Base-by-base conservation (phyloP, 2,329 filamentous ascomycete species). In the Fusarium sp. region DNA sequence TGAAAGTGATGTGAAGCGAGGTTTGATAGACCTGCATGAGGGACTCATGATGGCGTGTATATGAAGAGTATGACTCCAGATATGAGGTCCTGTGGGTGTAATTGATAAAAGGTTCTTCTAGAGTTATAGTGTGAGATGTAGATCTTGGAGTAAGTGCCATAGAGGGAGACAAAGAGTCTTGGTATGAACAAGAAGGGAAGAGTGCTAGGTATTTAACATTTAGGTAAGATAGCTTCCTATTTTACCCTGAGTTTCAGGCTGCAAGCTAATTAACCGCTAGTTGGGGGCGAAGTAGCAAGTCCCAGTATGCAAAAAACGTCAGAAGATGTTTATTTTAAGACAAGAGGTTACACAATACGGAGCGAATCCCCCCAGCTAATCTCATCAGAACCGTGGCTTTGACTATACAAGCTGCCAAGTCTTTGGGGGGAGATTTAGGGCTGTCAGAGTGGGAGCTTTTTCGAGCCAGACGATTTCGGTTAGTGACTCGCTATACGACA, bases 1-100 rank as follows among this genome's bases (percentile, higher is more conserved):
- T 18, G 72, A 77, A 13, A 75, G 75, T 41, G 74, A 74, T 55
- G 66, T 54, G 36, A 71, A 77, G 34, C 64, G 73, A 24, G 70
- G 63, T 47, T 77, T 75, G 51, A 48, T 63, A 41, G 60, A 63
- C 57, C 47, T 70, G 61, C 44, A 61, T 65, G 56, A 65, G 32
- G 48, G 62, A 36, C 66, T 47, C 68, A 72, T 62, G 47, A 32
- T 59, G 52, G 10, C 48, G 36, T 30, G 17, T 45, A 32, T 38
- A 41, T 38, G 32, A 13, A 17, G 24, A 17, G 18, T 30, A 32
- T 50, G 10, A 13, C 1, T 17, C 28, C 15, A 26, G 36, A 28
- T 2, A 13, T 26, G 18, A 36, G 15, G 24, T 41, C 36, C 55
- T 7, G n/a, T n/a, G 18, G 3, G 32, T 61, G 50, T 48, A 41